phyloP scores from a whole-genome alignment of 805 yeast species.

The Vanderwaltozyma verrucispora region DNA sequence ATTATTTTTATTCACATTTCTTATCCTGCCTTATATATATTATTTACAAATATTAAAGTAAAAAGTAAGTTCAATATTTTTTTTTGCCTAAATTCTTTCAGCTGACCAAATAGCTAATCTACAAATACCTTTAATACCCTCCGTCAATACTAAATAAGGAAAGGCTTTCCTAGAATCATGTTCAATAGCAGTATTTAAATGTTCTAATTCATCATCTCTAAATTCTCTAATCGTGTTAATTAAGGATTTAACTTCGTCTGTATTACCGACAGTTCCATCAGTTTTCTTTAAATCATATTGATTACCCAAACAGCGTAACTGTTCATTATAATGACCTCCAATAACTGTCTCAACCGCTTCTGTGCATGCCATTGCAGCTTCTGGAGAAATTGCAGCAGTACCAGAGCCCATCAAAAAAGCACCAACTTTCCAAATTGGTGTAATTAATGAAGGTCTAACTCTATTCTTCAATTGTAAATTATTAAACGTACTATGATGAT shows the following conservation, averaged over 20 bases:
- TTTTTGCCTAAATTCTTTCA: slow-evolving; percentile 75
- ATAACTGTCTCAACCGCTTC: slow-evolving; percentile 98
- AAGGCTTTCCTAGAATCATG: slow-evolving; percentile 89
- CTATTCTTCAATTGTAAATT: slow-evolving; percentile 61
- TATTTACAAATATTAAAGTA: no score
- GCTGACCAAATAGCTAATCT: slow-evolving; percentile 87
- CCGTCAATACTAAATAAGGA: slow-evolving; percentile 84
- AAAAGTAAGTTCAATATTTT: no score
- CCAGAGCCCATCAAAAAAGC: slow-evolving; percentile 79
- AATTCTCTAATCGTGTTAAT: slow-evolving; percentile 59
- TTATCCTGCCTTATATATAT: no score
- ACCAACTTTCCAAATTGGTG: slow-evolving; percentile 90
- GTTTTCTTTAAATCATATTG: slow-evolving; percentile 43
- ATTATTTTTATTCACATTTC: no score
- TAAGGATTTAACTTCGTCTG: slow-evolving; percentile 47
- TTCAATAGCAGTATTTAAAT: slow-evolving; percentile 85
- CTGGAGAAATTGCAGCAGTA: slow-evolving; percentile 80
- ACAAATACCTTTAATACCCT: slow-evolving; percentile 73
- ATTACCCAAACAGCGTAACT: slow-evolving; percentile 63
- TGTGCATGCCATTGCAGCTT: slow-evolving; percentile 99
- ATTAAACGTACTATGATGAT: slow-evolving; percentile 82
- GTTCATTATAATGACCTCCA: slow-evolving; percentile 91
- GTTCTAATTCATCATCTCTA: slow-evolving; percentile 92
- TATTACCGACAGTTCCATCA: slow-evolving; percentile 18
- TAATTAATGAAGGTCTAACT: slow-evolving; percentile 82